Conservation (phyloP, 1,284 basidiomycete species). For the Cystobasidiaceae sp. region DNA sequence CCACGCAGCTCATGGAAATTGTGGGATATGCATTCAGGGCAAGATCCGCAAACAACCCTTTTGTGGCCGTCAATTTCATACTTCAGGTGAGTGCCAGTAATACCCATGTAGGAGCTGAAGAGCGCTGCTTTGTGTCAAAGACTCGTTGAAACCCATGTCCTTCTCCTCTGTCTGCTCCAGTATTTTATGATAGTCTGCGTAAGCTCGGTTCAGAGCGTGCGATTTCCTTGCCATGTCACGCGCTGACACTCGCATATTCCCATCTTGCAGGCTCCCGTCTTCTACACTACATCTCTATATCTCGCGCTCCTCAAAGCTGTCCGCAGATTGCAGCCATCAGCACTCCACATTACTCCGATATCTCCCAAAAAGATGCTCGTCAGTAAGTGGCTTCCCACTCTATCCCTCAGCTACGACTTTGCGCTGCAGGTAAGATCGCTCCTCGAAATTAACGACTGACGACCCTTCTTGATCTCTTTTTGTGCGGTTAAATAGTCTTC, state of each 20-base stretch:
- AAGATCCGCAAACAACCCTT: slow-evolving; percentile 34
- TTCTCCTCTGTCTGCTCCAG: slow-evolving; percentile 40
- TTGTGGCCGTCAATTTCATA: slow-evolving; percentile 38
- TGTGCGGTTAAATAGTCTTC: slow-evolving; percentile 40
- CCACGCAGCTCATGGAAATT: slow-evolving; percentile 33
- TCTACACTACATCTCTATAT: slow-evolving; percentile 49
- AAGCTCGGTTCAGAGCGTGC: no score
- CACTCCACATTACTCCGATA: slow-evolving; percentile 38
- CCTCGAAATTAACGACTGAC: not conserved
- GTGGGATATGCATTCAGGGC: slow-evolving; percentile 36
- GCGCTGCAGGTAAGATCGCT: slow-evolving; percentile 6
- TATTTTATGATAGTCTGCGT: slow-evolving; percentile 51
- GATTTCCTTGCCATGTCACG: not conserved
- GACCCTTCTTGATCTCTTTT: not conserved
- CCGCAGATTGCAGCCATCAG: slow-evolving; percentile 31
- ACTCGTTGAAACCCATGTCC: slow-evolving; percentile 7
- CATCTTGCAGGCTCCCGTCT: slow-evolving; percentile 45
- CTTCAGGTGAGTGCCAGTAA: slow-evolving; percentile 28
- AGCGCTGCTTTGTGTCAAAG: not conserved
- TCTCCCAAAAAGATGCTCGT: slow-evolving; percentile 42
- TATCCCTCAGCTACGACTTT: slow-evolving; percentile 13
- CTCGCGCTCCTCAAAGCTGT: slow-evolving; percentile 44
- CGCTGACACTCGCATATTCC: not conserved
- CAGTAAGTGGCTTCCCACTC: slow-evolving; percentile 36
- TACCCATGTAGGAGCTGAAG: no score